Conservation (phyloP, 306 rosid genomes). For the Quercus bicolor region DNA sequence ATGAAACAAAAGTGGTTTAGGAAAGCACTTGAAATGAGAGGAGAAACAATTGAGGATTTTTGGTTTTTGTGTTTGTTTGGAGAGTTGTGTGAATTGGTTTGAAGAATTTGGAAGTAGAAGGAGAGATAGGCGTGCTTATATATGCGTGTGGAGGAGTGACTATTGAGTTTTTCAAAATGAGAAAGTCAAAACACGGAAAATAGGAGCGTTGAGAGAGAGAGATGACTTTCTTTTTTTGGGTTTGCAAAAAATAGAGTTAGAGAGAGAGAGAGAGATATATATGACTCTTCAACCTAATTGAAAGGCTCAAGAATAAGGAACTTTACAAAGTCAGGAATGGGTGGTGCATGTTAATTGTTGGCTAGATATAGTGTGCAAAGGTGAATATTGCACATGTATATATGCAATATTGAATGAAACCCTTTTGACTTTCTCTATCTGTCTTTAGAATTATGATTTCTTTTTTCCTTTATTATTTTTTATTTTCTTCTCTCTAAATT, state of each 20-base stretch:
- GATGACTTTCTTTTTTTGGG: background rate
- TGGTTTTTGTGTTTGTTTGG: too few relatives aligned
- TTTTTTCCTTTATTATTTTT: background rate
- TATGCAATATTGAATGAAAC: background rate
- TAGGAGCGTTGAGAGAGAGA: slow-evolving; percentile 1
- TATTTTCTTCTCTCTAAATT: background rate
- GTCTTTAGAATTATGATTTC: background rate
- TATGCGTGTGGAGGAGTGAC: slow-evolving; percentile 18
- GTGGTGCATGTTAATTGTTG: too few relatives aligned
- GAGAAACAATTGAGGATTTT: background rate
- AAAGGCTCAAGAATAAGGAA: slow-evolving; percentile 30
- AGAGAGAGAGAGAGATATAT: background rate
- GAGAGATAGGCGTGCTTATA: slow-evolving; percentile 13
- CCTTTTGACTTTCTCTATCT: background rate
- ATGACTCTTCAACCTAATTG: slow-evolving; percentile 38
- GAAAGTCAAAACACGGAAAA: slow-evolving; percentile 54
- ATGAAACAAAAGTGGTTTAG: background rate
- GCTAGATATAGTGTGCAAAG: background rate
- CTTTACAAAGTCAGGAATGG: slow-evolving; percentile 28
- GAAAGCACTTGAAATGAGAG: background rate
- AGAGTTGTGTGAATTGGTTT: slow-evolving; percentile 21
- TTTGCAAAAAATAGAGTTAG: slow-evolving; percentile 11
- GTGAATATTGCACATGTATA: background rate
- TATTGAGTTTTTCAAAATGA: slow-evolving; percentile 15
- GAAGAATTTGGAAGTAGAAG: slow-evolving; percentile 7